These are phyloP conservation scores for Pestalotiopsis sp. DNA, from an alignment of 2,329 filamentous ascomycete genomes.

Conservation along the genomic window DNA sequence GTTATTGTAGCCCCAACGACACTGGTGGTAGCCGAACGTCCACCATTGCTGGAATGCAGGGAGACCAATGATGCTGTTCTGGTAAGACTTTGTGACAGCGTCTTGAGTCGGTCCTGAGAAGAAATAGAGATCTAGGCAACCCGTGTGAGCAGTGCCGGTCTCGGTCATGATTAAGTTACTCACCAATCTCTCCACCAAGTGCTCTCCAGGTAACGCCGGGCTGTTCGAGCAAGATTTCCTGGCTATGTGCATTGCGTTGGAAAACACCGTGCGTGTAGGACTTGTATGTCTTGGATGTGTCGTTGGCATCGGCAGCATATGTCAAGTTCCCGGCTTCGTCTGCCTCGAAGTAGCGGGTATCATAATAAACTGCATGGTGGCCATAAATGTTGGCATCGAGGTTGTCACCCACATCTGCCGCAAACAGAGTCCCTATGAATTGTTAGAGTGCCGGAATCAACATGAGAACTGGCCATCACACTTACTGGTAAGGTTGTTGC, in stretches of 20 bases:
- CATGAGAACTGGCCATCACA: neutral
- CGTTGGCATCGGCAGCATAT: conserved; percentile 57
- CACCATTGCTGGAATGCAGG: conserved; percentile 83
- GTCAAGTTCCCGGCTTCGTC: conserved; percentile 48
- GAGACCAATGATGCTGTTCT: conserved; percentile 65
- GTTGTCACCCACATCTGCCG: conserved; percentile 68
- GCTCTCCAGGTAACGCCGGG: conserved; percentile 72
- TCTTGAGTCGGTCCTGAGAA: conserved; percentile 71
- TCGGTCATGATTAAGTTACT: neutral
- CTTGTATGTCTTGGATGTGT: conserved; percentile 56
- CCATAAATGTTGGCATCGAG: conserved; percentile 75
- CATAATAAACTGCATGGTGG: conserved; percentile 76
- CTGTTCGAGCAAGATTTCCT: conserved; percentile 69
- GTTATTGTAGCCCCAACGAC: conserved; percentile 79
- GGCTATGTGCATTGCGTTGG: conserved; percentile 74
- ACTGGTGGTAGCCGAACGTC: conserved; percentile 82
- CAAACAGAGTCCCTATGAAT: conserved; percentile 51
- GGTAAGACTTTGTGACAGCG: conserved; percentile 72
- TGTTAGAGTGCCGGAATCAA: neutral
- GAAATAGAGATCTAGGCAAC: conserved; percentile 71
- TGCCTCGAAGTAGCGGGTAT: conserved; percentile 73
- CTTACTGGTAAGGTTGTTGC: conserved; percentile 69
- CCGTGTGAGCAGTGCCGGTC: neutral
- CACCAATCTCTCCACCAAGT: conserved; percentile 69
- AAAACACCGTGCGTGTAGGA: conserved; percentile 79